These are phyloP conservation scores for Collybia mongolica DNA, from an alignment of 768 basidiomycete species.

Conservation along the genomic window DNA sequence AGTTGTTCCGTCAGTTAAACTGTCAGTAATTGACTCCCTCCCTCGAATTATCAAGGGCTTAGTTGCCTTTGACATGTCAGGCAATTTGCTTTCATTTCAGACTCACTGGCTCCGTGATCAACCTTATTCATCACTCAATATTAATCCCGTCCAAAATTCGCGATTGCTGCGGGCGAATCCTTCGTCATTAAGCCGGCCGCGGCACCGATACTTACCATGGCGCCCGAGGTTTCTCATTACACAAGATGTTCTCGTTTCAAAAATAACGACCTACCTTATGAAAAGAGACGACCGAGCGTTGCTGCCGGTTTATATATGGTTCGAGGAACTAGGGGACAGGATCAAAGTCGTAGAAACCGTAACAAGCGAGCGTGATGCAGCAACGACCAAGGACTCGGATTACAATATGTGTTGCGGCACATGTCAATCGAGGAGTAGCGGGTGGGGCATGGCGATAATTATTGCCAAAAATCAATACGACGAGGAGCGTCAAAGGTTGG, in stretches of 20 bases:
- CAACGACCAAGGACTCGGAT: constrained; percentile 22
- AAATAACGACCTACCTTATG: constrained; percentile 20
- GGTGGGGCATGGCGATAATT: constrained; percentile 16
- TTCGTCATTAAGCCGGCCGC: constrained; percentile 22
- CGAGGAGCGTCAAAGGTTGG: constrained; percentile 18
- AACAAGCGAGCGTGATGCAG: constrained; percentile 19
- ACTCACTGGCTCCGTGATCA: constrained; percentile 15
- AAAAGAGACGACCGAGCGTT: constrained; percentile 11
- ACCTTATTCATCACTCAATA: constrained; percentile 19
- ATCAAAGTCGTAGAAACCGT: constrained; percentile 13
- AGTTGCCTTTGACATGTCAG: neutral
- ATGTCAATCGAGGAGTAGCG: constrained; percentile 22
- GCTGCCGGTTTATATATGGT: constrained; percentile 7
- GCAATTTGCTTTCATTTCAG: constrained; percentile 24
- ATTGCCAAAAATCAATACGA: constrained; percentile 17
- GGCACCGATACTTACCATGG: too few relatives aligned
- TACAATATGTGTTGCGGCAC: constrained; percentile 21
- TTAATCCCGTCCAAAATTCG: constrained; percentile 9
- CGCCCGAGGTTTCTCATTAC: constrained; percentile 18
- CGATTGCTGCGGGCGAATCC: constrained; percentile 16
- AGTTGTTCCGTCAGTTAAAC: too few relatives aligned
- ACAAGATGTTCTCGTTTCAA: too few relatives aligned
- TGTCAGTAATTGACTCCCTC: too few relatives aligned
- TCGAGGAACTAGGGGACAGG: constrained; percentile 14
- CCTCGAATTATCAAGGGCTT: too few relatives aligned